phyloP scores from a whole-genome alignment of 2,329 filamentous ascomycete species.

The Diplodia intermedia region DNA sequence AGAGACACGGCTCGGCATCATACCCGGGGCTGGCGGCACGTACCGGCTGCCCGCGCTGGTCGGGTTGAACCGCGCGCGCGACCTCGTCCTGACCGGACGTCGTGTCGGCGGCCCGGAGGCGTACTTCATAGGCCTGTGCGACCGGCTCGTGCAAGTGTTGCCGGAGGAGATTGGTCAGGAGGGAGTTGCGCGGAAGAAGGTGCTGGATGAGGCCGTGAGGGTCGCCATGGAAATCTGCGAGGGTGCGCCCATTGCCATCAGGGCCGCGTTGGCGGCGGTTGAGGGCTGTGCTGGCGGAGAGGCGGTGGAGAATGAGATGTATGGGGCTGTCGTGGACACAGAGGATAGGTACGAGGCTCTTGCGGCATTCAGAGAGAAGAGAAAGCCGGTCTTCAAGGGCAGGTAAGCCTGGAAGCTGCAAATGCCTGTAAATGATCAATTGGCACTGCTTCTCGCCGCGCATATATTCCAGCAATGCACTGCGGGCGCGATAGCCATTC shows the following conservation, averaged over 20 bases:
- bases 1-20: slow-evolving; percentile 90
- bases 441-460: not conserved
- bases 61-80: slow-evolving; percentile 80
- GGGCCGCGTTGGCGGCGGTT: slow-evolving; percentile 80
- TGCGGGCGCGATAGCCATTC: too few species aligned
- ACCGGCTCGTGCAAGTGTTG: slow-evolving; percentile 83
- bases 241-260: slow-evolving; percentile 83
- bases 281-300: slow-evolving; percentile 69
- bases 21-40: slow-evolving; percentile 93
- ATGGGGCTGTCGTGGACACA: slow-evolving; percentile 80
- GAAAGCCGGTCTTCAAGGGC: slow-evolving; percentile 72
- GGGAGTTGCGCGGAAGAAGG: slow-evolving; percentile 68
- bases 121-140: slow-evolving; percentile 88
- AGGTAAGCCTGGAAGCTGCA: slow-evolving; percentile 35
- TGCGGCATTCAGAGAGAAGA: slow-evolving; percentile 80
- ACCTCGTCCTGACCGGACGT: slow-evolving; percentile 90
- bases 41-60: slow-evolving; percentile 84
- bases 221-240: slow-evolving; percentile 87
- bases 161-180: slow-evolving; percentile 60
- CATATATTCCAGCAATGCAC: too few species aligned
- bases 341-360: slow-evolving; percentile 90
- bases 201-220: slow-evolving; percentile 76
- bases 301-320: slow-evolving; percentile 84
- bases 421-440: not conserved
- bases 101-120: slow-evolving; percentile 82